Conservation (phyloP, 2,329 filamentous ascomycete genomes). For the Metarhizium sp. region DNA sequence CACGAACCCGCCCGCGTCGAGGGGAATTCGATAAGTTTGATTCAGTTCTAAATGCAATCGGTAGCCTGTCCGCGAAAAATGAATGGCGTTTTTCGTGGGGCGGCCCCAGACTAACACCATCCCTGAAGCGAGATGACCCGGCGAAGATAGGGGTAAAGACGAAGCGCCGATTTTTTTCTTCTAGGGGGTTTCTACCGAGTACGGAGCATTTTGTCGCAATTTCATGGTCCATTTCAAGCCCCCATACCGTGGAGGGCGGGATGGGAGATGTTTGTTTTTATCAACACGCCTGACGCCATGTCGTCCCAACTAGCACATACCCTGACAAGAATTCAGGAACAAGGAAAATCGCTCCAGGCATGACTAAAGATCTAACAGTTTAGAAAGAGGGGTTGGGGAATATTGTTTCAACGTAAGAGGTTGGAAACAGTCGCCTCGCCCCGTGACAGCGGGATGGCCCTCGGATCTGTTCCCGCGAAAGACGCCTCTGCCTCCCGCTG, state of each 20-base stretch:
- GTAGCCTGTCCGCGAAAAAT: neutral
- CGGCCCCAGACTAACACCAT: slow-evolving; percentile 16
- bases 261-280: neutral
- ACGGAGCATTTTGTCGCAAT: neutral
- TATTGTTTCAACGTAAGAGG: neutral
- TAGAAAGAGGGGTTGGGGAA: slow-evolving; percentile 1
- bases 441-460: neutral
- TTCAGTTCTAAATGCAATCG: neutral
- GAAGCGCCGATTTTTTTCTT: neutral
- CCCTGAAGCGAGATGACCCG: slow-evolving; percentile 23
- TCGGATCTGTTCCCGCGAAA: neutral
- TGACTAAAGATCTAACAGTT: neutral
- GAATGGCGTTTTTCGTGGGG: slow-evolving; percentile 7
- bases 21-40: neutral
- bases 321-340: neutral
- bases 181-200: neutral
- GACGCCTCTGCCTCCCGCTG: neutral
- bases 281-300: neutral
- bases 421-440: neutral
- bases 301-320: neutral
- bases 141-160: slow-evolving; percentile 6
- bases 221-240: neutral
- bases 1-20: neutral
- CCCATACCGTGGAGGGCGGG: neutral
- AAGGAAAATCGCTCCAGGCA: neutral